A percentile compares a stretch with the other conserved stretches of the same genome.
Evolutionary conservation across 495 filamentous ascomycete genomes (phyloP).

Genomic region (Amorphotheca resinae): DNA sequence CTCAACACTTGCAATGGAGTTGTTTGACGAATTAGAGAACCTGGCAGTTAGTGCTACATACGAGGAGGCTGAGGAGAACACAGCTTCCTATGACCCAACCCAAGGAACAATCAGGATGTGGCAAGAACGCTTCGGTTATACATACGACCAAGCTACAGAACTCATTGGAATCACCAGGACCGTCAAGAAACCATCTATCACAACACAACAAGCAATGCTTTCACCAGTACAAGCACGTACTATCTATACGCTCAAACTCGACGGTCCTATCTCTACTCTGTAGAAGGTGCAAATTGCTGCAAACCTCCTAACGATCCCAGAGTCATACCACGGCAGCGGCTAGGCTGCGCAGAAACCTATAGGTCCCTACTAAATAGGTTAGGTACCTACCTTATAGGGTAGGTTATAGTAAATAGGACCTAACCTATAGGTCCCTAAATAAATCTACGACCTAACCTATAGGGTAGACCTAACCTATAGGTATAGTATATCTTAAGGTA

Average conservation of each 20-base stretch:
- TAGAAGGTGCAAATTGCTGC: slow-evolving; percentile 13
- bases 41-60: background rate
- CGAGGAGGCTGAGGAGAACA: background rate
- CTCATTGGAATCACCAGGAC: slow-evolving; percentile 4
- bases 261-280: slow-evolving; percentile 9
- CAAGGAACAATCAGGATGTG: slow-evolving; percentile 1
- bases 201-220: slow-evolving; percentile 7
- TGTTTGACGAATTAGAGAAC: slow-evolving; percentile 3
- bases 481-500: too few relatives aligned
- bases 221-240: slow-evolving; percentile 9
- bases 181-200: slow-evolving; percentile 1
- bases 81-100: background rate
- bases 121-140: slow-evolving; percentile 10
- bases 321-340: background rate
- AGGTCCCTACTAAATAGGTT: too few relatives aligned
- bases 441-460: too few relatives aligned
- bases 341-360: too few relatives aligned
- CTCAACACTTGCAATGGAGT: slow-evolving; percentile 2
- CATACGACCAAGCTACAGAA: slow-evolving; percentile 8
- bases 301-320: slow-evolving; percentile 4
- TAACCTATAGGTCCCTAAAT: too few relatives aligned
- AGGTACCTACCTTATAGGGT: too few relatives aligned
- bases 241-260: slow-evolving; percentile 23
- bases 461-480: too few relatives aligned
- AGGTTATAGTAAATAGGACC: too few relatives aligned